phyloP scores from a whole-genome alignment of 1,284 basidiomycete genomes.

The Fomitopsis pinicola region DNA sequence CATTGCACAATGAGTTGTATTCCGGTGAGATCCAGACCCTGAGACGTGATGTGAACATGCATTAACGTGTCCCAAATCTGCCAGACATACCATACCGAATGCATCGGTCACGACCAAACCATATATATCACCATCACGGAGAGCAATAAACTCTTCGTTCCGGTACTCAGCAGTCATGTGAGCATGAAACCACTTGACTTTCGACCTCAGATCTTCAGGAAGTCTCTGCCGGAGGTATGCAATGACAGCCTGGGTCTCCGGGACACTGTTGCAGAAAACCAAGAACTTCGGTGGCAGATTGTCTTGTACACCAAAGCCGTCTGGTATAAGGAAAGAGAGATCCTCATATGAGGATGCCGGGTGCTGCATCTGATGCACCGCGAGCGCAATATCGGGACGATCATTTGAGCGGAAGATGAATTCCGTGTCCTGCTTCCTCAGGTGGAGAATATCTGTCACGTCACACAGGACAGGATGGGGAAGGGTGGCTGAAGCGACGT shows the following conservation, averaged over 20 bases:
- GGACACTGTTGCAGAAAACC: slow-evolving; percentile 28
- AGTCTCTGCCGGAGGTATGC: slow-evolving; percentile 10
- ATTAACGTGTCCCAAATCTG: slow-evolving; percentile 15
- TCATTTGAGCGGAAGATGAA: slow-evolving; percentile 21
- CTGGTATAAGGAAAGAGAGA: slow-evolving; percentile 24
- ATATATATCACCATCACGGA: slow-evolving; percentile 16
- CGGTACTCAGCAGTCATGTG: slow-evolving; percentile 13
- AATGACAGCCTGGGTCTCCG: slow-evolving; percentile 5
- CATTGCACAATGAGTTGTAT: slow-evolving; percentile 19
- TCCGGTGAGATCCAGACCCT: slow-evolving; percentile 23
- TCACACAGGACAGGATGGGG: slow-evolving; percentile 21
- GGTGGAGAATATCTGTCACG: slow-evolving; percentile 8
- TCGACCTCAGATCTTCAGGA: slow-evolving; percentile 3
- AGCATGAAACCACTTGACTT: slow-evolving; percentile 18
- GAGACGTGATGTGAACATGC: slow-evolving; percentile 9
- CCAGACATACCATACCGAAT: slow-evolving; percentile 29
- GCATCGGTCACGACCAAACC: slow-evolving; percentile 27
- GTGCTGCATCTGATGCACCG: slow-evolving; percentile 21
- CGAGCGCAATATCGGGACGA: slow-evolving; percentile 26
- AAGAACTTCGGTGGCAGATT: slow-evolving; percentile 22
- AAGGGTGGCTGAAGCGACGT: slow-evolving; percentile 33
- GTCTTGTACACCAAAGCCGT: slow-evolving; percentile 5
- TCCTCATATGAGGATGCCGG: slow-evolving; percentile 19
- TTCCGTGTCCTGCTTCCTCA: neutral
- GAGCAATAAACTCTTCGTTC: slow-evolving; percentile 11